Percentiles rank a stretch among this genome's conserved stretches.
Conservation (phyloP, 2,329 filamentous ascomycete genomes). For the Epichloe typhina region DNA sequence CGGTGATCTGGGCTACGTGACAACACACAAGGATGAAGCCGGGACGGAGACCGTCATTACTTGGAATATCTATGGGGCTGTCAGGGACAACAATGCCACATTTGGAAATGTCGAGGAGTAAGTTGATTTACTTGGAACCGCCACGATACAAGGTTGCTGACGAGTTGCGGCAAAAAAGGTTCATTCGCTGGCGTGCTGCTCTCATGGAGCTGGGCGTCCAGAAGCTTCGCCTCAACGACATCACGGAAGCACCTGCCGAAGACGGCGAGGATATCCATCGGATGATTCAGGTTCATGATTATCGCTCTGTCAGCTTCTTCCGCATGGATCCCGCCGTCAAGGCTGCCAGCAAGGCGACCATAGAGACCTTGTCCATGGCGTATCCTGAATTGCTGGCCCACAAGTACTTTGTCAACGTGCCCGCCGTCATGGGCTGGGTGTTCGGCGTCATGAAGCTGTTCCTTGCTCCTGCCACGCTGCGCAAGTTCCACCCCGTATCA, state of each 20-base stretch:
- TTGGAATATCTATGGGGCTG: constrained; percentile 87
- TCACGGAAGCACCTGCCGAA: constrained; percentile 58
- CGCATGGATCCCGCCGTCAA: constrained; percentile 67
- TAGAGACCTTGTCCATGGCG: constrained; percentile 64
- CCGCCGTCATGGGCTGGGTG: constrained; percentile 80
- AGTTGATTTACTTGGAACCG: not conserved
- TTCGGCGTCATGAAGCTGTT: constrained; percentile 65
- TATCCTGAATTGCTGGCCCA: constrained; percentile 76
- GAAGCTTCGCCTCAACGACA: constrained; percentile 56
- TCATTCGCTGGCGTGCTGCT: constrained; percentile 78
- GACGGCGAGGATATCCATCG: constrained; percentile 73
- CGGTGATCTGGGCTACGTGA: constrained; percentile 66
- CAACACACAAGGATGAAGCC: constrained; percentile 47
- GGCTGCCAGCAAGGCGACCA: constrained; percentile 65
- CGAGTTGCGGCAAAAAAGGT: constrained; percentile 35
- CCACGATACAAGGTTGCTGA: not conserved
- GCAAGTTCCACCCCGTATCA: constrained; percentile 67
- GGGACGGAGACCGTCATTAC: constrained; percentile 54
- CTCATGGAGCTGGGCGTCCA: constrained; percentile 79
- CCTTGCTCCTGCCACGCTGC: constrained; percentile 57
- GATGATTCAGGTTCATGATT: constrained; percentile 89
- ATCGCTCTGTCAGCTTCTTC: constrained; percentile 76
- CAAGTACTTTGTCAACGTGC: constrained; percentile 96
- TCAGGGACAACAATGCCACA: constrained; percentile 70
- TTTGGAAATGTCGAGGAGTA: constrained; percentile 76